Conservation (phyloP, 805 yeast species). For the Lachancea cidri region DNA sequence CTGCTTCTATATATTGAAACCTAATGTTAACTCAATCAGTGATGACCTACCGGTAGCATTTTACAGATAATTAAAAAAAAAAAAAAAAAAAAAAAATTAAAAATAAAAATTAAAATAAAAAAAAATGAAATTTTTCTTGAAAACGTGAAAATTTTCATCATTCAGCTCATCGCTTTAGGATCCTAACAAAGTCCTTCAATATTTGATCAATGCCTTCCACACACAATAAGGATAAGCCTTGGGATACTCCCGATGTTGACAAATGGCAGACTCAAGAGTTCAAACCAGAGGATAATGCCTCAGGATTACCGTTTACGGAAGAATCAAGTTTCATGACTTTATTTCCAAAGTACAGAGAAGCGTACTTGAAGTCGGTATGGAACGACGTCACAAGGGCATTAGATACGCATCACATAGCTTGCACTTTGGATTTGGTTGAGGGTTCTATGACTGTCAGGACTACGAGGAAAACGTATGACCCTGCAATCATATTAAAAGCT, state of each 20-base stretch:
- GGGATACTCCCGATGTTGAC: constrained; percentile 95
- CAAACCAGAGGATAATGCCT: constrained; percentile 79
- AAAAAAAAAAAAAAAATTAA: neutral
- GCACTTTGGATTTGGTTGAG: constrained; percentile 84
- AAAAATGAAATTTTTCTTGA: neutral
- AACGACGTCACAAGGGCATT: constrained; percentile 82
- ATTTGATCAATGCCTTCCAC: constrained; percentile 69
- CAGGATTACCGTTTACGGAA: constrained; percentile 88
- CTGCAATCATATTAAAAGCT: constrained; percentile 88
- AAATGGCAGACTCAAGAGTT: constrained; percentile 90
- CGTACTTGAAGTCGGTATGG: constrained; percentile 85
- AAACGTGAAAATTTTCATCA: constrained; percentile 1
- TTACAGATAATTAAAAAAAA: neutral
- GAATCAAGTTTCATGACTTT: constrained; percentile 92
- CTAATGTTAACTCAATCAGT: too few relatives aligned
- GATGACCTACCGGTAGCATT: too few relatives aligned
- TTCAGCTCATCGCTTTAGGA: constrained; percentile 5
- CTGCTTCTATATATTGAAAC: neutral
- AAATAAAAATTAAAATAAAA: constrained; percentile 1
- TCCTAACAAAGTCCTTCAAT: neutral
- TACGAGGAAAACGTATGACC: constrained; percentile 92
- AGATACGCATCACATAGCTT: constrained; percentile 68
- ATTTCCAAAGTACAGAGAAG: constrained; percentile 95
- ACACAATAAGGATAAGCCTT: constrained; percentile 91
- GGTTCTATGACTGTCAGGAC: constrained; percentile 97